Percentiles rank a stretch among this genome's conserved stretches.
Evolutionary conservation across 768 basidiomycete species (phyloP).

Genomic region (Trametes elegans): DNA sequence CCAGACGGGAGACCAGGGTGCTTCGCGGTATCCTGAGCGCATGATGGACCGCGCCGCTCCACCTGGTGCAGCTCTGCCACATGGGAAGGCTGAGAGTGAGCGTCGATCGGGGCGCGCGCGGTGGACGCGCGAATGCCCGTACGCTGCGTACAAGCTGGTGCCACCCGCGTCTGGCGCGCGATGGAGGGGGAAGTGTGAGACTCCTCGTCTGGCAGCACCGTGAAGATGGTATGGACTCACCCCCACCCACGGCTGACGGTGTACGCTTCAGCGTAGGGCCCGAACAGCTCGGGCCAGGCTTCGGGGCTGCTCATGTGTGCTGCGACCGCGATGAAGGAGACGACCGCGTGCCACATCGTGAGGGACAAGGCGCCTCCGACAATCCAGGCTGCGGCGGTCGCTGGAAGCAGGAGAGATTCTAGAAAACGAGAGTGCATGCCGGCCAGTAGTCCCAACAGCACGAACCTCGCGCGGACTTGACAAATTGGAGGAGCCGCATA

Average conservation of each 20-base stretch:
- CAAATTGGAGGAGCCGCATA: neutral
- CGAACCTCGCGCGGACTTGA: neutral
- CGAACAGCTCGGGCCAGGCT: slow-evolving; percentile 22
- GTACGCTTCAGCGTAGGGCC: slow-evolving; percentile 21
- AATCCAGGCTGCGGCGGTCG: neutral
- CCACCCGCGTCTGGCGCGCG: slow-evolving; percentile 22
- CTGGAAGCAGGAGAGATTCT: too few species aligned
- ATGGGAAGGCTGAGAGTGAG: too few species aligned
- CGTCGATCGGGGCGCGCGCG: neutral
- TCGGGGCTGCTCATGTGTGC: slow-evolving; percentile 1
- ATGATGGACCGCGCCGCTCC: slow-evolving; percentile 12
- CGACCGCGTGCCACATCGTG: slow-evolving; percentile 10
- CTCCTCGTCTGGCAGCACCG: too few species aligned
- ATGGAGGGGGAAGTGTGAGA: neutral
- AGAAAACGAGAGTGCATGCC: neutral
- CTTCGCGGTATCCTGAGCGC: slow-evolving; percentile 12
- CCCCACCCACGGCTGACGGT: slow-evolving; percentile 24
- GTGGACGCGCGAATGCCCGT: neutral
- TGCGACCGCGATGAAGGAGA: slow-evolving; percentile 8
- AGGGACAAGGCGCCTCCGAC: slow-evolving; percentile 1
- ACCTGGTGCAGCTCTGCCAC: slow-evolving; percentile 7
- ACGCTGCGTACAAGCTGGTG: slow-evolving; percentile 25
- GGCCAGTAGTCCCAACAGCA: neutral
- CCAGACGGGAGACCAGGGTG: slow-evolving; percentile 17
- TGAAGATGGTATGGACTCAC: neutral